Percentiles rank a stretch among this genome's conserved stretches.
Conservation (phyloP, 192 early-diverging fungal species). For the Coemansia aciculifera region DNA sequence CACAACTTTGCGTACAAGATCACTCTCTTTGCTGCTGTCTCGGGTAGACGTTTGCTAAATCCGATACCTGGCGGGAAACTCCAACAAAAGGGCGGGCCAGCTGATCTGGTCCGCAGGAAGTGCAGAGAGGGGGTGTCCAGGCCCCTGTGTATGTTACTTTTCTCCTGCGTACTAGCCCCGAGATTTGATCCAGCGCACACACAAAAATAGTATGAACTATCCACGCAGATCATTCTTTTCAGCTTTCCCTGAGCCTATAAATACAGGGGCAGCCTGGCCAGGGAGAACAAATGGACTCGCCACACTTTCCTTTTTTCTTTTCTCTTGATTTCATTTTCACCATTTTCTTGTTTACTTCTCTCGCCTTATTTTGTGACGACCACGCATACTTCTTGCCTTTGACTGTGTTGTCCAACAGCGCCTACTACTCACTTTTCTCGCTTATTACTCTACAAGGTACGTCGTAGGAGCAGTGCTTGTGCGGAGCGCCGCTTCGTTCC, state of each 20-base stretch:
- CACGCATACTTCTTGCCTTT: neutral
- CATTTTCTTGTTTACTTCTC: neutral
- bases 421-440: neutral
- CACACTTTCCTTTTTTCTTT: neutral
- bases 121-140: neutral
- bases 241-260: neutral
- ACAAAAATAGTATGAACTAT: neutral
- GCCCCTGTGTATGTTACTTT: neutral
- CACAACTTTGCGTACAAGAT: neutral
- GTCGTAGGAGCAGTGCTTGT: neutral
- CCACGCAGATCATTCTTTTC: slow-evolving; percentile 1
- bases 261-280: neutral
- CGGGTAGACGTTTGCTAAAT: neutral
- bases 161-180: neutral
- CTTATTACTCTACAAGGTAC: neutral
- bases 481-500: neutral
- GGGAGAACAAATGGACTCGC: neutral
- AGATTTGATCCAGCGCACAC: neutral
- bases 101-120: neutral
- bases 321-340: neutral
- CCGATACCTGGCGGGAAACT: neutral
- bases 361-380: neutral
- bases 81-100: neutral
- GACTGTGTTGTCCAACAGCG: neutral
- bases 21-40: neutral